Evolutionary conservation across 2,329 filamentous ascomycete species (phyloP).

Genomic region (Diaporthe ilicicola): DNA sequence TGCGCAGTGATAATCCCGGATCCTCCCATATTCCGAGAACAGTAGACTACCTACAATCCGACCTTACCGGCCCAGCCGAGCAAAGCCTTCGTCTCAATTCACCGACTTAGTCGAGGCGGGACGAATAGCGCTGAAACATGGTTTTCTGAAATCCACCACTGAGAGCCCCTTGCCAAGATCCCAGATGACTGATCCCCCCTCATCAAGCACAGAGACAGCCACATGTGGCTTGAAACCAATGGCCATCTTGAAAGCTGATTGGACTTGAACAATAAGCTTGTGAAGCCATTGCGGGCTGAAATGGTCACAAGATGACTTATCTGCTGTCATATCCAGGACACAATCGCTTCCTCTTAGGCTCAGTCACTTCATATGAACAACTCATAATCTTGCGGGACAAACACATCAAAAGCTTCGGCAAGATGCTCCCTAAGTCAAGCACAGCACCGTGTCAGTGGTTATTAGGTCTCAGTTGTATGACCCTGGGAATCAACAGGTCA

Average conservation of each 20-base stretch:
- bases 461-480: neutral
- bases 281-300: too few relatives aligned
- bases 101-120: neutral
- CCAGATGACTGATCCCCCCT: neutral
- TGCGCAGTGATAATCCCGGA: neutral
- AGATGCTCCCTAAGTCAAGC: neutral
- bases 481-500: neutral
- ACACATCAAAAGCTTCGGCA: neutral
- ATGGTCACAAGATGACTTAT: too few relatives aligned
- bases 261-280: too few relatives aligned
- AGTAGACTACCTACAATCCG: neutral
- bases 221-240: neutral
- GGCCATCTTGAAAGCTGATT: too few relatives aligned
- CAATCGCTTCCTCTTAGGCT: neutral
- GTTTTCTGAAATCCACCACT: neutral
- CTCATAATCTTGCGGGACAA: too few relatives aligned
- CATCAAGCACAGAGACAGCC: neutral
- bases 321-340: neutral
- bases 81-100: too few relatives aligned
- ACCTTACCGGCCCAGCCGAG: neutral
- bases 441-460: neutral
- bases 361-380: neutral
- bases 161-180: conserved; percentile 16
- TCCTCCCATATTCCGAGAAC: conserved; percentile 13
- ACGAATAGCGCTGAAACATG: conserved; percentile 1